phyloP scores from a whole-genome alignment of 176 grass and related monocot genomes.

The Hordeum marinum region DNA sequence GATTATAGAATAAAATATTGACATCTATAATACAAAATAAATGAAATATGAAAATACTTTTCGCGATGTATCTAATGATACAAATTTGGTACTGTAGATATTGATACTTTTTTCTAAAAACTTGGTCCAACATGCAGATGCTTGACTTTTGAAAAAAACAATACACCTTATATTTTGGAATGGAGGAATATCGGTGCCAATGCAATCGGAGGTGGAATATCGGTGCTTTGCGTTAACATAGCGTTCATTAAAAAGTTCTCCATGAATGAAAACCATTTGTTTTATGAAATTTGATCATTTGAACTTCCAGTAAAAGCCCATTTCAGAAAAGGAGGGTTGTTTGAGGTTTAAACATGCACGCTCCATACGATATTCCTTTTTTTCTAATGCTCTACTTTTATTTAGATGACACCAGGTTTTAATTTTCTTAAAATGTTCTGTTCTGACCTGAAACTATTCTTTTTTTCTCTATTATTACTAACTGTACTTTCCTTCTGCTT shows the following conservation, averaged over 20 bases:
- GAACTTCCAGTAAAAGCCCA: neutral
- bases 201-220: too few species aligned
- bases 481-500: constrained; percentile 10
- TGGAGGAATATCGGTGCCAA: neutral
- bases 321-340: neutral
- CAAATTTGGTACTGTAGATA: too few species aligned
- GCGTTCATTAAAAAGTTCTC: neutral
- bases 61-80: too few species aligned
- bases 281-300: neutral
- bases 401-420: neutral
- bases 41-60: too few species aligned
- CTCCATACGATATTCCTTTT: neutral
- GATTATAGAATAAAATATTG: too few species aligned
- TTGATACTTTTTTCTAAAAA: too few species aligned
- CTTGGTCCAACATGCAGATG: too few species aligned
- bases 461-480: neutral
- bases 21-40: too few species aligned
- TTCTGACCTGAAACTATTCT: neutral
- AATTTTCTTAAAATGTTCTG: neutral
- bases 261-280: neutral
- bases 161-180: too few species aligned
- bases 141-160: too few species aligned
- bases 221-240: neutral
- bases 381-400: neutral
- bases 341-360: neutral